Base-by-base conservation (phyloP, 2,329 filamentous ascomycete species). In the Cladosporium oxysporum region DNA sequence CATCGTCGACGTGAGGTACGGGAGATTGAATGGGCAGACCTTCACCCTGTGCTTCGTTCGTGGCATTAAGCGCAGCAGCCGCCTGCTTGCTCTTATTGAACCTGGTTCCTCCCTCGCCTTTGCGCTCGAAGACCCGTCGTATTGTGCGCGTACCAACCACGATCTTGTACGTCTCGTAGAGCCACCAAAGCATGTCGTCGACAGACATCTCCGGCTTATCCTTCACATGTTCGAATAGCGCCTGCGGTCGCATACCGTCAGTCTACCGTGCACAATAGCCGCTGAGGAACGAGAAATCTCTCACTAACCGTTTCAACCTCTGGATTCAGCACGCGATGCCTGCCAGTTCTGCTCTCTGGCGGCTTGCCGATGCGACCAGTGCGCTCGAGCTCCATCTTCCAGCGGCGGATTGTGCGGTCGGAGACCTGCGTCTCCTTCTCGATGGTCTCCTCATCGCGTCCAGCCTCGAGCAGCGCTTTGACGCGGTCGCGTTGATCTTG, bases 111-210 rank as follows among this genome's bases (percentile, higher is more conserved):
- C 41, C 37, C 26, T 76, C 73, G 67, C 73, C 75, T 64, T 75
- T 75, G 35, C 76, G 73, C 68, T 77, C 76, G 60, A 77, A 77
- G 26, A 77, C 76, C n/a, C 76, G 71, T 1, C 76, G 71, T 44
- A 78, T 76, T 14, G 76, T 78, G 28, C 76, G 70, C 33, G 76
- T 77, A 58, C 75, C 76, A 47, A 77, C 76, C 23, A 77, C 76
- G 33, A 78, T 75, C 68, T 76, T 71, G 66, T 77, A 73, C 1
- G 69, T 72, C 50, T 78, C 75, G 70, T 77, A 76, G 10, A 78
- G 68, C 75, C 76, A 78, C 76, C 76, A 78, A 12, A 77, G 70
- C 75, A 78, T 78, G 65, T 78, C 76, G 60, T 78, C 76, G 57
- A 77, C 75, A 12, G 74, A 74, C 70, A 76, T 70, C 37, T 76